These are phyloP conservation scores for Przewalskia tangutica DNA, from an alignment of 257 asterid genomes.

Conservation along the genomic window DNA sequence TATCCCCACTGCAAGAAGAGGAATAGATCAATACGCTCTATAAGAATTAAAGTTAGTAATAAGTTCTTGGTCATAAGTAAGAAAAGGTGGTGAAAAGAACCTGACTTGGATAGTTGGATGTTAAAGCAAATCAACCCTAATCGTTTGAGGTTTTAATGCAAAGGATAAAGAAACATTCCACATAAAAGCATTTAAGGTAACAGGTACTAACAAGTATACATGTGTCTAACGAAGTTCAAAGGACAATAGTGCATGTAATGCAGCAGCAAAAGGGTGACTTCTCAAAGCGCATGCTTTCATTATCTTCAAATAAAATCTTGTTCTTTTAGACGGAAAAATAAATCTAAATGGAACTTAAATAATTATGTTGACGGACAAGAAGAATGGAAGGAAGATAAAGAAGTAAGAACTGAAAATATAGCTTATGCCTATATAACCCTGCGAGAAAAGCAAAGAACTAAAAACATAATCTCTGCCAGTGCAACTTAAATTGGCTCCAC, in stretches of 20 bases:
- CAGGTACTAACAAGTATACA: background rate
- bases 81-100: background rate
- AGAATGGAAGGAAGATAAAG: background rate
- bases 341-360: background rate
- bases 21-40: background rate
- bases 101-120: background rate
- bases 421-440: background rate
- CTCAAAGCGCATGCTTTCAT: background rate
- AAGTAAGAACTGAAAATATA: background rate
- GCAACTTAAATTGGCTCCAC: background rate
- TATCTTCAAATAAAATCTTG: background rate
- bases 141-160: background rate
- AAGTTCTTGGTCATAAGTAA: background rate
- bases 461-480: background rate
- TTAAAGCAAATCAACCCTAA: background rate
- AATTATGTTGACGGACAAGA: background rate
- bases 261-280: background rate
- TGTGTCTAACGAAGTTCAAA: background rate
- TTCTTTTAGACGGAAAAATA: background rate
- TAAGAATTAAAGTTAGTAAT: background rate
- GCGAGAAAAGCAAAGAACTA: background rate
- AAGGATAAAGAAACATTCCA: background rate
- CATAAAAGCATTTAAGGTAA: background rate
- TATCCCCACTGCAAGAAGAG: conserved; percentile 79
- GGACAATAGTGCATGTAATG: background rate